Conservation (phyloP, 2,329 filamentous ascomycete genomes). For the Macroventuria anomochaeta region DNA sequence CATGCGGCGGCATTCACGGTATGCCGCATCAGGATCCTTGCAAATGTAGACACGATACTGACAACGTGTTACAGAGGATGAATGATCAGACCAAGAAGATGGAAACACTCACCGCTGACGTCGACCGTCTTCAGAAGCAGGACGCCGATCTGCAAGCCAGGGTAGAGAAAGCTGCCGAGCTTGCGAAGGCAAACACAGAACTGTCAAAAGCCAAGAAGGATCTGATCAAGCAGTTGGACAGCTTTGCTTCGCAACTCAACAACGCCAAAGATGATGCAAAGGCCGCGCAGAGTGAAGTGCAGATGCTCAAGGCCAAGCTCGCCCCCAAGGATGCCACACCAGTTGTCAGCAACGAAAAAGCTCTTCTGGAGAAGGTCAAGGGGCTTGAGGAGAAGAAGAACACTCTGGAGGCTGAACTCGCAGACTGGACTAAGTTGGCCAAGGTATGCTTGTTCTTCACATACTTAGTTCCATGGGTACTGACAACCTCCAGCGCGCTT, state of each 20-base stretch:
- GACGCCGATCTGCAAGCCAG: slow-evolving; percentile 24
- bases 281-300: background rate
- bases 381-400: slow-evolving; percentile 22
- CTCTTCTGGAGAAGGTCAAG: slow-evolving; percentile 14
- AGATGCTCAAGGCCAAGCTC: slow-evolving; percentile 11
- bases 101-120: slow-evolving; percentile 17
- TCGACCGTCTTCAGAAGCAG: slow-evolving; percentile 21
- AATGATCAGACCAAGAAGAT: slow-evolving; percentile 31
- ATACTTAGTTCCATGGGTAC: background rate
- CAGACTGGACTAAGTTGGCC: slow-evolving; percentile 33
- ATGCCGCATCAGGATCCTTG: no score
- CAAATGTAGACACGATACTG: no score
- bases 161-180: slow-evolving; percentile 19
- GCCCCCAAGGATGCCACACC: background rate
- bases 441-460: slow-evolving; percentile 18
- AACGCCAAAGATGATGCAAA: slow-evolving; percentile 9
- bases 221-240: slow-evolving; percentile 9
- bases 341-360: background rate
- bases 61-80: slow-evolving; percentile 10
- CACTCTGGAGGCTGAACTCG: slow-evolving; percentile 14
- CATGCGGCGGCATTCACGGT: slow-evolving; percentile 30
- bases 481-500: slow-evolving; percentile 29
- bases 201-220: slow-evolving; percentile 17
- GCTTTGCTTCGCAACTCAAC: background rate
- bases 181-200: slow-evolving; percentile 15